phyloP scores from a whole-genome alignment of 129 eudicot species.

The Flaveria robusta region DNA sequence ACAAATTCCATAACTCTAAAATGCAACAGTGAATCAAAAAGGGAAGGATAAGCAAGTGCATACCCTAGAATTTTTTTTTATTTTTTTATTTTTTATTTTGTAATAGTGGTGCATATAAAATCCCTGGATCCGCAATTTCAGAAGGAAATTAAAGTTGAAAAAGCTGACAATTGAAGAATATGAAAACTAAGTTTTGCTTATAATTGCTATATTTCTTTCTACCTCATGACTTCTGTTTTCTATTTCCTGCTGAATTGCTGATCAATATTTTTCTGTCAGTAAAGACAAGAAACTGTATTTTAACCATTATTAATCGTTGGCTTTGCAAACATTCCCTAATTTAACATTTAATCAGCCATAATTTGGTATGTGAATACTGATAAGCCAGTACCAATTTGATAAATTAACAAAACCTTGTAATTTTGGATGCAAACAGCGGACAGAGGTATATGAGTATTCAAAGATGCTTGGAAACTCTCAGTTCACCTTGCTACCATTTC shows the following conservation, averaged over 20 bases:
- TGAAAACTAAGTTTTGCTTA: neutral
- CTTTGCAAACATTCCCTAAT: neutral
- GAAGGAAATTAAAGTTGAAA: neutral
- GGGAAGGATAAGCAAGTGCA: too few species aligned
- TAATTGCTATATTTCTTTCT: neutral
- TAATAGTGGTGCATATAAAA: constrained; percentile 2
- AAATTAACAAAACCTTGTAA: constrained; percentile 22
- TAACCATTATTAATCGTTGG: neutral
- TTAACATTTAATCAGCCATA: neutral
- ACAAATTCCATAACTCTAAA: neutral
- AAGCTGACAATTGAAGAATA: neutral
- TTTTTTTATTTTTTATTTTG: neutral
- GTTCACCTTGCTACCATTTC: constrained; percentile 79
- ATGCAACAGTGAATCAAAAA: neutral
- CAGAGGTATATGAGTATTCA: constrained; percentile 86
- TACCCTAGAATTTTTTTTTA: neutral
- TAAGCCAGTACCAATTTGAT: neutral
- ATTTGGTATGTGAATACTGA: neutral
- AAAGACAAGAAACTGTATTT: neutral
- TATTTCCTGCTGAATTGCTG: neutral
- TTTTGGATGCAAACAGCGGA: constrained; percentile 60
- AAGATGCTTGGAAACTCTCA: constrained; percentile 87
- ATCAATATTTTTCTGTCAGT: neutral
- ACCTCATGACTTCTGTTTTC: neutral
- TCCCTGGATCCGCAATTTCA: neutral